Evolutionary conservation across 1,284 basidiomycete species (phyloP).

Genomic region (Trametes hirsuta): DNA sequence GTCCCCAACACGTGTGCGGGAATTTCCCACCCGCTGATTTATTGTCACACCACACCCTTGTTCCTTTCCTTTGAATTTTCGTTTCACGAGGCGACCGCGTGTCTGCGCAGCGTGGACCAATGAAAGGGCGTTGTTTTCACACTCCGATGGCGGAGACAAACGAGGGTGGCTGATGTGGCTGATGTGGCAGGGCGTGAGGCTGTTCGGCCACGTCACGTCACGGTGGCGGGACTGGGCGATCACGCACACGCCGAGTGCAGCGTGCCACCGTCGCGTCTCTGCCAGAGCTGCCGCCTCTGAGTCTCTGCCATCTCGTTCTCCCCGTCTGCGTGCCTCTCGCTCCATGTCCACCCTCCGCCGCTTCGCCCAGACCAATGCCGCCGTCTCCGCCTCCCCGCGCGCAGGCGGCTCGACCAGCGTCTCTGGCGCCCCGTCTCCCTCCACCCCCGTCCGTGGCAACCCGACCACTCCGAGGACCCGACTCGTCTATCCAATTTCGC

Average conservation of each 20-base stretch:
- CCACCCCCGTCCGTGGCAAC: slow-evolving; percentile 29
- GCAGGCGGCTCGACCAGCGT: slow-evolving; percentile 17
- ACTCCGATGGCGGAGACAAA: slow-evolving; percentile 22
- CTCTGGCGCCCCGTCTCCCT: slow-evolving; percentile 26
- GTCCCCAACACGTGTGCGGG: slow-evolving; percentile 29
- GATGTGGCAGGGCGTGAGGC: slow-evolving; percentile 7
- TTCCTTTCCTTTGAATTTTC: slow-evolving; percentile 20
- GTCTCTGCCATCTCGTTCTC: neutral
- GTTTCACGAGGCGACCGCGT: slow-evolving; percentile 19
- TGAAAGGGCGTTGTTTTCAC: neutral
- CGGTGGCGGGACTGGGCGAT: slow-evolving; percentile 11
- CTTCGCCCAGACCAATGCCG: slow-evolving; percentile 38
- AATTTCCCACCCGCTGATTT: slow-evolving; percentile 21
- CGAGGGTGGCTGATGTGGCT: slow-evolving; percentile 23
- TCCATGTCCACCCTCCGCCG: slow-evolving; percentile 30
- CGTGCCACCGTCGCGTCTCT: slow-evolving; percentile 22
- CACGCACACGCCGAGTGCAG: slow-evolving; percentile 20
- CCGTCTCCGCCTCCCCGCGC: slow-evolving; percentile 28
- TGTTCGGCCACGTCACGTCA: slow-evolving; percentile 26
- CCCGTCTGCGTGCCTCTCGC: neutral
- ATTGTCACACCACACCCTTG: slow-evolving; percentile 20
- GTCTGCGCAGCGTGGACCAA: slow-evolving; percentile 8
- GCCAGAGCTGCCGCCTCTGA: neutral
- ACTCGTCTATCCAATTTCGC: slow-evolving; percentile 41
- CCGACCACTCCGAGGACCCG: slow-evolving; percentile 33